Percentiles rank a stretch among this genome's conserved stretches.
These are phyloP conservation scores for Fragaria nilgerrensis DNA, from an alignment of 306 rosid genomes.

Conservation along the genomic window DNA sequence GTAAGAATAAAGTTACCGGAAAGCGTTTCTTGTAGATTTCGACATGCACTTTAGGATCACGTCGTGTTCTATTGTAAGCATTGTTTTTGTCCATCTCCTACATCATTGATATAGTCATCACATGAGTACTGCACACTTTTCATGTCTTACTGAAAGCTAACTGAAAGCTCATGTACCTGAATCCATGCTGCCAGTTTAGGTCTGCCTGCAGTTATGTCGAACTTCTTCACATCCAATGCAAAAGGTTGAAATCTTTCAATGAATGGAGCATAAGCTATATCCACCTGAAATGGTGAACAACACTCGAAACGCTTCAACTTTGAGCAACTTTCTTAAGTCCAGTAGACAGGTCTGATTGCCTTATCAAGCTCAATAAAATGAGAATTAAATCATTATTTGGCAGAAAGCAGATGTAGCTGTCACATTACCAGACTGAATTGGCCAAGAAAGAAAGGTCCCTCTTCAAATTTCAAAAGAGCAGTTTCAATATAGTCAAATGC, in stretches of 20 bases:
- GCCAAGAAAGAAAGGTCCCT: conserved; percentile 84
- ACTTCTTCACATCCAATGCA: conserved; percentile 53
- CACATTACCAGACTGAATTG: conserved; percentile 62
- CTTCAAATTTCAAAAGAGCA: conserved; percentile 64
- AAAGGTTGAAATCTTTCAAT: conserved; percentile 66
- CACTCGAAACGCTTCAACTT: background rate
- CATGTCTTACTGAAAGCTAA: background rate
- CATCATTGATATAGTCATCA: background rate
- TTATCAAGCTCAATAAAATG: background rate
- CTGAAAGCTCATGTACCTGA: conserved; percentile 39
- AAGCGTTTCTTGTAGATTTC: conserved; percentile 62
- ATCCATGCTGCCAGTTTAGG: conserved; percentile 69
- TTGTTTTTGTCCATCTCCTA: conserved; percentile 20
- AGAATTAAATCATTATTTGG: background rate
- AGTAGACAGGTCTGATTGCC: background rate
- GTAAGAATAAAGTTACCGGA: conserved; percentile 28
- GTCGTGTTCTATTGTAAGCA: conserved; percentile 54
- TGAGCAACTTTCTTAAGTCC: background rate
- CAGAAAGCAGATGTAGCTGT: background rate
- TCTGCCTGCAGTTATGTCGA: conserved; percentile 61
- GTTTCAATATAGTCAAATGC: conserved; percentile 67
- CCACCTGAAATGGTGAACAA: conserved; percentile 54
- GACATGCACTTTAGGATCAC: conserved; percentile 54
- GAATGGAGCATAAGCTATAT: conserved; percentile 81
- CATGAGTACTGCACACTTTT: background rate